Conservation (phyloP, 2,329 filamentous ascomycete species). For the Xylogone sp. region DNA sequence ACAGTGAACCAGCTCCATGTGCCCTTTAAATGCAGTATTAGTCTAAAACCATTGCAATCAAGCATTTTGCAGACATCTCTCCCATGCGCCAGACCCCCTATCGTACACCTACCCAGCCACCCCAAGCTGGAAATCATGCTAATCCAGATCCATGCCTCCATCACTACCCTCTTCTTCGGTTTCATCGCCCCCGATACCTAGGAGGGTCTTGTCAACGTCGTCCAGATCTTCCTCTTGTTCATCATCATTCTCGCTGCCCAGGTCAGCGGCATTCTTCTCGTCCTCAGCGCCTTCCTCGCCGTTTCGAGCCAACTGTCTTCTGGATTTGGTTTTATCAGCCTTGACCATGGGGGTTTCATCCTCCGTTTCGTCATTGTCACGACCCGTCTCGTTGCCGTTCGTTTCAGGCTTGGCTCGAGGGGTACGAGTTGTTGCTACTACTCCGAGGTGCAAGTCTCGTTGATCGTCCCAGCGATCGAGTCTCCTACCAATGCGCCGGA, state of each 20-base stretch:
- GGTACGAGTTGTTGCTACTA: constrained; percentile 25
- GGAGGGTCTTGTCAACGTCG: constrained; percentile 39
- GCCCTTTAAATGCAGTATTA: neutral
- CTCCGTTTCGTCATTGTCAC: constrained; percentile 28
- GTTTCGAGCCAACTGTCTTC: constrained; percentile 33
- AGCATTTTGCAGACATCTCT: neutral
- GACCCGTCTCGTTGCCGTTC: constrained; percentile 17
- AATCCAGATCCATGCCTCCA: constrained; percentile 26
- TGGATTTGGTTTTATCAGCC: constrained; percentile 23
- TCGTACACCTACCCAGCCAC: neutral
- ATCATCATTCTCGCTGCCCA: constrained; percentile 41
- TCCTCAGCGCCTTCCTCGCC: constrained; percentile 50
- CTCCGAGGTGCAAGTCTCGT: constrained; percentile 21
- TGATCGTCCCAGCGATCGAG: constrained; percentile 66
- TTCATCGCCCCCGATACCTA: constrained; percentile 26
- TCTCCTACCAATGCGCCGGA: constrained; percentile 60
- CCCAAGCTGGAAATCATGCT: neutral
- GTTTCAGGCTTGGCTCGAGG: constrained; percentile 8
- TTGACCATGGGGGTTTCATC: constrained; percentile 28
- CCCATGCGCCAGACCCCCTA: neutral
- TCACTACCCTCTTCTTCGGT: constrained; percentile 29
- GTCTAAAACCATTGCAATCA: neutral
- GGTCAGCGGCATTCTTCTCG: constrained; percentile 46
- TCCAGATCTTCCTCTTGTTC: constrained; percentile 40
- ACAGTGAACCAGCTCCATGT: neutral